These are phyloP conservation scores for Pichia occidentalis DNA, from an alignment of 805 yeast genomes.

Conservation along the genomic window DNA sequence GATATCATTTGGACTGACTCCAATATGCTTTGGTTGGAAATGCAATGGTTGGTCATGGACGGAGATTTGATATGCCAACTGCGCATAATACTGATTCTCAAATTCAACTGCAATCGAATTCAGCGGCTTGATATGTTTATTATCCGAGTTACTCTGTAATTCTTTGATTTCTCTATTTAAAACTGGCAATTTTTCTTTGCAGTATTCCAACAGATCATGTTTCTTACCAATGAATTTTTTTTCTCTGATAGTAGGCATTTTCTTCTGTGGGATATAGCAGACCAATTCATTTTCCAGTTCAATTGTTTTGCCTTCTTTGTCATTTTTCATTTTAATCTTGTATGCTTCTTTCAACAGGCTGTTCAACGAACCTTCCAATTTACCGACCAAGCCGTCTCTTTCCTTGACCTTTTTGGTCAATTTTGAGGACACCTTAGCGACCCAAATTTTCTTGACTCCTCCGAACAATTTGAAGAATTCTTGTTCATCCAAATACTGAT, in stretches of 20 bases:
- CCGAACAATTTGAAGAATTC: constrained; percentile 70
- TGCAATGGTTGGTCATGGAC: constrained; percentile 62
- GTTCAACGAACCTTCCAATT: constrained; percentile 63
- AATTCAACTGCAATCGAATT: constrained; percentile 78
- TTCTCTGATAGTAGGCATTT: constrained; percentile 55
- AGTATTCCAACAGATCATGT: constrained; percentile 54
- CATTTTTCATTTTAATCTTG: constrained; percentile 55
- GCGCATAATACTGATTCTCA: constrained; percentile 69
- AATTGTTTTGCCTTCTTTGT: constrained; percentile 51
- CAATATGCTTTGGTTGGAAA: constrained; percentile 53
- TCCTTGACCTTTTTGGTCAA: constrained; percentile 50
- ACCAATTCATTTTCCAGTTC: constrained; percentile 43
- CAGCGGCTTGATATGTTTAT: constrained; percentile 49
- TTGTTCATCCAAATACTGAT: constrained; percentile 60
- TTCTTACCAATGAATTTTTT: constrained; percentile 44
- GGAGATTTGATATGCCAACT: constrained; percentile 58
- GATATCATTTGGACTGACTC: constrained; percentile 57
- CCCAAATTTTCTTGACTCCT: constrained; percentile 79
- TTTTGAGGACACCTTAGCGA: constrained; percentile 55
- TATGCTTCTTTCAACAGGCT: constrained; percentile 53
- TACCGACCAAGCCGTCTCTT: constrained; percentile 53
- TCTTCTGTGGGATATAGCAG: constrained; percentile 55
- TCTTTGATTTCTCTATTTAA: constrained; percentile 50
- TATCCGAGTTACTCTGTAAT: constrained; percentile 41
- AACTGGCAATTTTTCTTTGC: constrained; percentile 49